These are phyloP conservation scores for Saccharomycopsis phalli DNA, from an alignment of 1,139 yeast genomes.

Conservation along the genomic window DNA sequence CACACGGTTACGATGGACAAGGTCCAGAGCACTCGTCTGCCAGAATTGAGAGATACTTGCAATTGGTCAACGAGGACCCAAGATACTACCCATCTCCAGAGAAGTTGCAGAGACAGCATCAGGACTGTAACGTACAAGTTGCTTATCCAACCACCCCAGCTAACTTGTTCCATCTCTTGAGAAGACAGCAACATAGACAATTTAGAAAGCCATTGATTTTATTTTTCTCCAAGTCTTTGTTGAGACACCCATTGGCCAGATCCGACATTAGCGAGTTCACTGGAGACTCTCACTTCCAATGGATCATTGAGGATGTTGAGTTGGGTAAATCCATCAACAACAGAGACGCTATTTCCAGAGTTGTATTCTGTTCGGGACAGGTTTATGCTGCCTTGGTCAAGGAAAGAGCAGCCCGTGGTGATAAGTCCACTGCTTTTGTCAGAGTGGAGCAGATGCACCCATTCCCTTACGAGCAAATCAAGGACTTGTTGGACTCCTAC, in stretches of 20 bases:
- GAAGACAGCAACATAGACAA: conserved; percentile 99
- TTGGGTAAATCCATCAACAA: conserved; percentile 66
- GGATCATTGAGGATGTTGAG: conserved; percentile 91
- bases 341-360: conserved; percentile 80
- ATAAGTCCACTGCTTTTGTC: conserved; percentile 79
- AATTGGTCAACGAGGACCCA: conserved; percentile 92
- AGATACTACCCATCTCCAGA: conserved; percentile 86
- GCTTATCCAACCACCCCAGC: conserved; percentile 99
- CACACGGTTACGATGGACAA: conserved; percentile 99
- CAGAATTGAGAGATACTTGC: conserved; percentile 94
- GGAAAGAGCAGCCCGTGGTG: conserved; percentile 68
- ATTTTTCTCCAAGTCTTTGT: conserved; percentile 86
- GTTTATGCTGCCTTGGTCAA: conserved; percentile 88
- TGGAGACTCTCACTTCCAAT: conserved; percentile 85
- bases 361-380: conserved; percentile 85
- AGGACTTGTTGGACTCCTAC: conserved; percentile 73
- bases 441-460: conserved; percentile 95
- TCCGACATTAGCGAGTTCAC: conserved; percentile 77
- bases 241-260: conserved; percentile 97
- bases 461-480: conserved; percentile 94
- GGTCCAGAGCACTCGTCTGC: conserved; percentile 99
- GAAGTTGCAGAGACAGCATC: conserved; percentile 93
- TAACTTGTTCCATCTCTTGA: conserved; percentile 88
- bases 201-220: conserved; percentile 91
- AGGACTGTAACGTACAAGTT: conserved; percentile 96